Evolutionary conservation across 1,284 basidiomycete genomes (phyloP).

Genomic region (Trichosporon asahii): DNA sequence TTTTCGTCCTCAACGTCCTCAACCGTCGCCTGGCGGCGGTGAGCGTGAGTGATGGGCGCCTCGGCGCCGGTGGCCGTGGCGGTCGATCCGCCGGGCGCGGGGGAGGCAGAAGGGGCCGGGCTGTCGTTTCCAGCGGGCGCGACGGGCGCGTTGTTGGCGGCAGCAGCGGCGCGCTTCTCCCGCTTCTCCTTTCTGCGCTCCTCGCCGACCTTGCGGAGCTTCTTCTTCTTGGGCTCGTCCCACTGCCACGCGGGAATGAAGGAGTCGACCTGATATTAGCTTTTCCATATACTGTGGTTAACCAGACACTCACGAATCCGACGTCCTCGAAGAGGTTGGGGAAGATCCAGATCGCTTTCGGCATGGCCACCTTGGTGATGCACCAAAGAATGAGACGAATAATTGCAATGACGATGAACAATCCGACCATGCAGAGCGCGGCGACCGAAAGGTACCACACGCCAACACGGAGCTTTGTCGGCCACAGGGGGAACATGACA

Average conservation of each 20-base stretch:
- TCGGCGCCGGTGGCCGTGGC: not conserved
- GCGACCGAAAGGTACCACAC: conserved; percentile 93
- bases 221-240: conserved; percentile 90
- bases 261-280: conserved; percentile 72
- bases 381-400: conserved; percentile 91
- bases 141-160: conserved; percentile 1
- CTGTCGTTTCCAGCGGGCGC: not conserved
- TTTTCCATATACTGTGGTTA: not conserved
- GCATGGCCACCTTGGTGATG: conserved; percentile 78
- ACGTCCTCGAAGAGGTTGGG: conserved; percentile 98
- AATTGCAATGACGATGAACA: conserved; percentile 89
- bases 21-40: not conserved
- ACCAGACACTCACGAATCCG: conserved; percentile 79
- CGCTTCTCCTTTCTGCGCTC: conserved; percentile 24
- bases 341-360: conserved; percentile 98
- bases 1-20: conserved; percentile 7
- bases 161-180: conserved; percentile 14
- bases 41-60: not conserved
- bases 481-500: conserved; percentile 99
- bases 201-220: conserved; percentile 52
- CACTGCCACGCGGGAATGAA: conserved; percentile 98
- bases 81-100: conserved; percentile 9
- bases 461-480: conserved; percentile 83
- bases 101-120: not conserved
- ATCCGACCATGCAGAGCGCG: conserved; percentile 80